phyloP scores from a whole-genome alignment of 2,329 filamentous ascomycete species.

The Aspergillus tamarii region DNA sequence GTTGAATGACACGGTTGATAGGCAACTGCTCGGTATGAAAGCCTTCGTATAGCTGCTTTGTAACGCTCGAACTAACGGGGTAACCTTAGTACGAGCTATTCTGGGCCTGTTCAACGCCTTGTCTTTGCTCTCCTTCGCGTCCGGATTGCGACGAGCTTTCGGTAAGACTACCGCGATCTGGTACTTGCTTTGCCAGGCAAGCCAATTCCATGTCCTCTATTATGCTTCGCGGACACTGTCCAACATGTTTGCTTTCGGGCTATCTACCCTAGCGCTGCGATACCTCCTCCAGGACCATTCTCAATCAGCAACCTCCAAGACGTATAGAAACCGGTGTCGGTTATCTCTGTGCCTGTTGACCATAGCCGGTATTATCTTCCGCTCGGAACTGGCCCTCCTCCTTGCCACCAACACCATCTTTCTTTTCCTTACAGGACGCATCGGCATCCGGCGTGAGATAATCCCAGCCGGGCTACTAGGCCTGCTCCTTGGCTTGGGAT shows the following conservation, averaged over 20 bases:
- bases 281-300: constrained; percentile 51
- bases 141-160: constrained; percentile 66
- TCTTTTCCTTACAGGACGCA: constrained; percentile 60
- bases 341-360: constrained; percentile 76
- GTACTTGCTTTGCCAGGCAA: constrained; percentile 76
- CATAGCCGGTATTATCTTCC: constrained; percentile 80
- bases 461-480: constrained; percentile 69
- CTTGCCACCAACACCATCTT: constrained; percentile 69
- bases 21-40: constrained; percentile 58
- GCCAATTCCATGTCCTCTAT: constrained; percentile 90
- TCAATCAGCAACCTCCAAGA: constrained; percentile 17
- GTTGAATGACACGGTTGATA: constrained; percentile 60
- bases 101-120: constrained; percentile 76
- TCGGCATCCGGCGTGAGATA: constrained; percentile 58
- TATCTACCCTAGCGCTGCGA: constrained; percentile 54
- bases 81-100: constrained; percentile 66
- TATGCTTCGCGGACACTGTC: constrained; percentile 90
- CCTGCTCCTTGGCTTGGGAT: constrained; percentile 65
- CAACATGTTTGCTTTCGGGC: constrained; percentile 92
- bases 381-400: constrained; percentile 83
- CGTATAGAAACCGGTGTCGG: constrained; percentile 55
- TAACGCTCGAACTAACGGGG: background rate
- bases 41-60: background rate
- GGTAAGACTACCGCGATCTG: constrained; percentile 72
- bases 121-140: constrained; percentile 68